Evolutionary conservation across 1,284 basidiomycete genomes (phyloP), one percentile per base, ranked within the genome.

Genomic region (Clitocybe nebularis): DNA sequence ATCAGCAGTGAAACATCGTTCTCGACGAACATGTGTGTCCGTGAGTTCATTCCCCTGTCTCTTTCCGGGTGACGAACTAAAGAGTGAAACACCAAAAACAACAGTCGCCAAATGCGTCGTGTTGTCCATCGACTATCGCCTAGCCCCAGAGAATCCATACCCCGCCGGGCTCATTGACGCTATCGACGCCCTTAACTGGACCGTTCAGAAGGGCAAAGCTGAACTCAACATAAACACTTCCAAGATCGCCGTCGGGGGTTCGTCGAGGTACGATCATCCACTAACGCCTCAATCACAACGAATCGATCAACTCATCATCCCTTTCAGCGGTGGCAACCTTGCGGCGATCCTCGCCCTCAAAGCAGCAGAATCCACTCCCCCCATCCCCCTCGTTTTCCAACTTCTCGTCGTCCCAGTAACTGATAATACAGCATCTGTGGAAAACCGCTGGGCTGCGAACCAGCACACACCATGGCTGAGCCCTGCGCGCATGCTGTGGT

Each of bases 81-180:
- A 8, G 23, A 35, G 13, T 17, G 23, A 41, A 14, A 37, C n/a
- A 30, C 0, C 19, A 4, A 22, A n/a, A 3, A n/a, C 13, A 36
- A 33, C 43, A 80, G 78, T 62, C 43, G 75, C 75, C 1, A 67
- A 69, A 43, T 76, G 71, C 44, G 65, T 72, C 2, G 78, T 83
- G 1, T 64, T 85, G 5, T 78, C 79, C 3, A 81, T 89, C 14
- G 79, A 83, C 51, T 89, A 89, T 57, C 77, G 85, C 3, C 72
- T 89, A 5, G 84, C 81, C 0, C 88, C 88, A 0, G 87, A 91
- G 53, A 50, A 83, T 40, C 74, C 74, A 3, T 89, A 85, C 53
- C 89, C 88, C 1, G 77, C 80, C 1, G 85, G 85, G 0, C 77
- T 87, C 0, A 77, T 87, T 30, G 88, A 91, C 53, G 77, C 83